Evolutionary conservation across 2,329 filamentous ascomycete genomes (phyloP).

Genomic region (Grosmannia serpens): DNA sequence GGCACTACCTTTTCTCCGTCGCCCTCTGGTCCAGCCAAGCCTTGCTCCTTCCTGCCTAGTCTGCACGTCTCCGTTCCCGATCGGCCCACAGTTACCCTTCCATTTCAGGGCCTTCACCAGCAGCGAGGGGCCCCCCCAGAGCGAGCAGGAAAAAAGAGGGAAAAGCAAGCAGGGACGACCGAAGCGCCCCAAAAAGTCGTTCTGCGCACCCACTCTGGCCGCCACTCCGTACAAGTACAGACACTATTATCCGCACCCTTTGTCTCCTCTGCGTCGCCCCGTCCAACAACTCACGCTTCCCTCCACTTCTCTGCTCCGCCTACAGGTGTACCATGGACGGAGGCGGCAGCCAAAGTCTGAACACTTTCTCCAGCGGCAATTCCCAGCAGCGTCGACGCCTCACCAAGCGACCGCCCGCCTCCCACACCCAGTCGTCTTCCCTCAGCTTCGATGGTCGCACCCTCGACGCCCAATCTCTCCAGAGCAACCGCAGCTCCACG

Average conservation of each 20-base stretch:
- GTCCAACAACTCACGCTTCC: background rate
- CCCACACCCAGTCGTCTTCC: slow-evolving; percentile 34
- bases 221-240: background rate
- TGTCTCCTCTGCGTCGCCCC: background rate
- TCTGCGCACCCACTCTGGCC: background rate
- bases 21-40: background rate
- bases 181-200: background rate
- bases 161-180: background rate
- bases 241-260: background rate
- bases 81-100: slow-evolving; percentile 14
- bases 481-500: slow-evolving; percentile 52
- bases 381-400: slow-evolving; percentile 45
- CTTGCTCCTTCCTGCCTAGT: slow-evolving; percentile 6
- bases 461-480: slow-evolving; percentile 44
- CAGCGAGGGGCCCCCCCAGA: background rate
- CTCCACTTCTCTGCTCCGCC: slow-evolving; percentile 1
- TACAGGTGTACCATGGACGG: slow-evolving; percentile 31
- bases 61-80: slow-evolving; percentile 8
- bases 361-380: slow-evolving; percentile 30
- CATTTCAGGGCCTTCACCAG: slow-evolving; percentile 1
- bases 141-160: background rate
- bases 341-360: slow-evolving; percentile 20
- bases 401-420: slow-evolving; percentile 48
- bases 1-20: slow-evolving; percentile 5
- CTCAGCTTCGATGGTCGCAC: slow-evolving; percentile 37